Base-by-base conservation (phyloP, 176 grass and related monocot genomes). In the Oropetium thomaeum region DNA sequence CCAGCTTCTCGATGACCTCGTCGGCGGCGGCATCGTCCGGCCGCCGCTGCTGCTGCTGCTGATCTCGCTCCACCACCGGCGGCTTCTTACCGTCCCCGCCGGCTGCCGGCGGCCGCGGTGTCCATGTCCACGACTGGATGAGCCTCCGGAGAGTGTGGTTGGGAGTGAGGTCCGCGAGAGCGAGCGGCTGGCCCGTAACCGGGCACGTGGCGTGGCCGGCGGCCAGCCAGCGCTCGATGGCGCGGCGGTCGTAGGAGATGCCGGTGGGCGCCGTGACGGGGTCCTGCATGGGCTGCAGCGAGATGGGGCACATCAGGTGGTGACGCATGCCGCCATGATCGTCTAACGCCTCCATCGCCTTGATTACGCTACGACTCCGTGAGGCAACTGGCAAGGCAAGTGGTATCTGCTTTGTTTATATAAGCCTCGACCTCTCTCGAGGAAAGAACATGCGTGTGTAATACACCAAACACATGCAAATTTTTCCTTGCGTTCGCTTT, bases 161-260 rank as follows among this genome's bases (percentile, higher is more conserved):
- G 5, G 85, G 85, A 5, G 89, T 92, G 86, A 92, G 69, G 64
- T 79, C 69, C 30, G 67, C 32, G 68, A 72, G 23, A 5, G 74
- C 14, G 67, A 91, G 61, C 9, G 70, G 79, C 9, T 79, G 85
- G 41, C 83, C 86, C 29, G 86, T 83, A 74, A 86, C 82, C 4
- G 85, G 89, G 89, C 89, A 92, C 12, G 74, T 83, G 40, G 63
- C 26, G 58, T 83, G 79, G 49, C 77, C 89, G 42, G 54, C 58
- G 89, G 72, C 78, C 65, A 92, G 85, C 90, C 90, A 92, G 19
- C 79, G 79, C 58, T 83, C 75, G 79, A 92, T 88, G 79, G 85
- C 76, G 49, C 54, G 26, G 65, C 90, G 90, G 75, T 88, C 86
- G 90, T 92, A 92, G 71, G 86, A 73, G 82, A 88, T 92, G 75